Evolutionary conservation across 2,329 filamentous ascomycete genomes (phyloP), one percentile per base, ranked within the genome.

Genomic region (Trichophyton verrucosum): DNA sequence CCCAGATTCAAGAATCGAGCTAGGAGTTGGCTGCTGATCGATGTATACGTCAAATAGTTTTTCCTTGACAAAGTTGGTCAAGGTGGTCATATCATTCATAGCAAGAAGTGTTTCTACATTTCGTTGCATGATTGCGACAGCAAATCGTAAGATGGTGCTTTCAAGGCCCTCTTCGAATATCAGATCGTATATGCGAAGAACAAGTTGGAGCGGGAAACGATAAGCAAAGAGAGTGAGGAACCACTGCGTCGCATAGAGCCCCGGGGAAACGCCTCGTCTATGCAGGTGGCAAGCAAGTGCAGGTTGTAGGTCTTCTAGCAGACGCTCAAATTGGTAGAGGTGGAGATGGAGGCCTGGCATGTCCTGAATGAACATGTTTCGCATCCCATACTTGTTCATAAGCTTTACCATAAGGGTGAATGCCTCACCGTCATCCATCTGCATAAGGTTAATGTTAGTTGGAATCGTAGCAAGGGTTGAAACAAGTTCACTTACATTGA

Each of bases 171-270:
- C 92, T 55, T 89, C 94, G 17, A 99, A 80, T 58, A 99, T 94
- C 60, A 99, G 78, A 71, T 99, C 94, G 74, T 97, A 99, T 58
- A 99, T 95, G 36, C 94, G 88, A 61, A 99, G 85, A 5, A 99
- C 94, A 8, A 99, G 84, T 71, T 99, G 94, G 6, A 99, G 81
- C 7, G 94, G 94, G 73, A 99, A 99, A 47, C 95, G 88, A 73
- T 99, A 99, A 36, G 92, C 91, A 71, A 99, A 99, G n/a, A 99
- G 81, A 0, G 94, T 99, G 57, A 99, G 81, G 75, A 99, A 99
- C 94, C 94, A 99, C 73, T 99, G 94, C 0, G 94, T 99, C 51
- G 94, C 94, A 71, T 99, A 99, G 7, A 99, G 81, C 70, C 96
- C 90, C 0, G 94, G 88, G 7, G 88, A 88, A 60, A 99, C 94